phyloP scores from a whole-genome alignment of 2,329 filamentous ascomycete genomes.

The Hymenoscyphus salicellus region DNA sequence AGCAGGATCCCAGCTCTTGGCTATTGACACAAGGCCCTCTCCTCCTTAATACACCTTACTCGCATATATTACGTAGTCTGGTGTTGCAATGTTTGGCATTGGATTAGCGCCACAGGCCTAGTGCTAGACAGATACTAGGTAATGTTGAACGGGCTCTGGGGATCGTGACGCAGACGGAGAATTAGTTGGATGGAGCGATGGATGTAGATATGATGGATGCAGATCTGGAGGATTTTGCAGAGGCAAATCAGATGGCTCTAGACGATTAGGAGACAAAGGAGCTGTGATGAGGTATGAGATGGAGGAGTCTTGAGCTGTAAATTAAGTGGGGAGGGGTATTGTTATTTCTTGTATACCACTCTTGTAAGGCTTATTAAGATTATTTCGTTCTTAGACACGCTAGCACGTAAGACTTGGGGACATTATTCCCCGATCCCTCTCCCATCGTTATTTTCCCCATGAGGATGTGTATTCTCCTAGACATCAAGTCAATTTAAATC shows the following conservation, averaged over 20 bases:
- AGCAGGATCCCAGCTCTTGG: not conserved
- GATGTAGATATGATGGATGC: not conserved
- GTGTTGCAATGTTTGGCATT: not conserved
- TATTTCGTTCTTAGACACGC: too few relatives aligned
- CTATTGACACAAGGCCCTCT: not conserved
- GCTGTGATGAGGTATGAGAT: not conserved
- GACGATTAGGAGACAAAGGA: not conserved
- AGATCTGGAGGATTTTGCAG: not conserved
- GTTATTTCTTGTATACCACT: too few relatives aligned
- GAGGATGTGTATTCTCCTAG: too few relatives aligned
- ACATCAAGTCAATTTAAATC: too few relatives aligned
- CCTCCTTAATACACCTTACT: not conserved
- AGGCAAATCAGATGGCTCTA: not conserved
- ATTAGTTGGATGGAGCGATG: not conserved
- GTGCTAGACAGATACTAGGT: not conserved
- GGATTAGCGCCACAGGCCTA: not conserved
- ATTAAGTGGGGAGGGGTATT: too few relatives aligned
- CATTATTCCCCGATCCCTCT: too few relatives aligned
- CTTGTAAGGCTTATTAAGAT: too few relatives aligned
- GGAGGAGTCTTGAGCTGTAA: not conserved
- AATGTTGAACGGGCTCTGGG: not conserved
- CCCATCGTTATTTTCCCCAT: too few relatives aligned
- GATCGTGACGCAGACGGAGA: not conserved
- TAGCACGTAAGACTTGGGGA: too few relatives aligned
- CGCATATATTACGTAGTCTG: not conserved